Evolutionary conservation across 2,329 filamentous ascomycete species (phyloP).

Genomic region (Pezicula neosporulosa): DNA sequence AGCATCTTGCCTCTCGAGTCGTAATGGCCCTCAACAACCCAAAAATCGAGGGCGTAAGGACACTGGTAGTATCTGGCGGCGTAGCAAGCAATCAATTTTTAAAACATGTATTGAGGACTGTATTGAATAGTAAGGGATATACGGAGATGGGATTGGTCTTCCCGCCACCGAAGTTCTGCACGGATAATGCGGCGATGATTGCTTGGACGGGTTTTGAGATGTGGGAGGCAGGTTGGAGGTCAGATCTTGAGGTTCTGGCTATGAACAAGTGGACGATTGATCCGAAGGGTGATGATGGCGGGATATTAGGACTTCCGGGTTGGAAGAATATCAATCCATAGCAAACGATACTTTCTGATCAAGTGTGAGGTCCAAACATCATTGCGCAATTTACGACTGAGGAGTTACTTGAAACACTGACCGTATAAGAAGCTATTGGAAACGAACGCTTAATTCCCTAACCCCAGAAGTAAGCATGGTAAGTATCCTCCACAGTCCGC

Average conservation of each 20-base stretch:
- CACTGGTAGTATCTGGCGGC: constrained; percentile 82
- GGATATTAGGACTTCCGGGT: constrained; percentile 59
- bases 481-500: too few relatives aligned
- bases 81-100: constrained; percentile 85
- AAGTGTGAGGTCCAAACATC: too few relatives aligned
- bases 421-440: too few relatives aligned
- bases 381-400: too few relatives aligned
- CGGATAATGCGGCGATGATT: constrained; percentile 97
- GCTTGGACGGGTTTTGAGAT: constrained; percentile 93
- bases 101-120: constrained; percentile 55
- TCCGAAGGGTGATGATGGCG: constrained; percentile 53
- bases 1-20: constrained; percentile 77
- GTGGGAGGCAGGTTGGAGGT: constrained; percentile 73
- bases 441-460: too few relatives aligned
- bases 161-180: constrained; percentile 77
- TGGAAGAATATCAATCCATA: constrained; percentile 34
- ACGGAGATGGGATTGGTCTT: constrained; percentile 59
- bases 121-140: constrained; percentile 65
- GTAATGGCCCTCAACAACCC: constrained; percentile 59
- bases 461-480: too few relatives aligned
- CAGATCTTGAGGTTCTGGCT: constrained; percentile 55
- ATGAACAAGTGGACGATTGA: constrained; percentile 75
- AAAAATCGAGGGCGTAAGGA: constrained; percentile 35
- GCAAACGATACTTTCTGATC: too few relatives aligned
- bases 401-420: too few relatives aligned